A percentile compares a stretch with the other conserved stretches of the same genome.
Conservation (phyloP, 1,284 basidiomycete genomes). For the Irpex lacteus region DNA sequence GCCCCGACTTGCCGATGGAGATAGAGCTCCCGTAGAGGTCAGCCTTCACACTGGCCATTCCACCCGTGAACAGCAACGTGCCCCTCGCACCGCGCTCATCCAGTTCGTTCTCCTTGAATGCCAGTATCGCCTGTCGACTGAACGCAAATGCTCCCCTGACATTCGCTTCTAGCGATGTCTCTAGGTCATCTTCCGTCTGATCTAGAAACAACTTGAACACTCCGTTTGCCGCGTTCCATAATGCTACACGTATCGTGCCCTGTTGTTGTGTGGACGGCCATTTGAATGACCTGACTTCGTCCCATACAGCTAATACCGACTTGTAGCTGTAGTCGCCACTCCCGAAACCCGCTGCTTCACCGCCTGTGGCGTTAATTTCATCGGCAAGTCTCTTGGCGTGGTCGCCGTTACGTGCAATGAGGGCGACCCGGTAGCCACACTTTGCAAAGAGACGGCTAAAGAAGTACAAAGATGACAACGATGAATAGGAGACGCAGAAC, state of each 20-base stretch:
- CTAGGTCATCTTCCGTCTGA: conserved; percentile 57
- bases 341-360: conserved; percentile 61
- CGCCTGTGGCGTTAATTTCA: conserved; percentile 57
- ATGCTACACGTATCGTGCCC: conserved; percentile 56
- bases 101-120: conserved; percentile 60
- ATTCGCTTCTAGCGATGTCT: conserved; percentile 46
- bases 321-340: conserved; percentile 52
- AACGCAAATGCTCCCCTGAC: conserved; percentile 68
- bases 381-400: conserved; percentile 49
- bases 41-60: conserved; percentile 67
- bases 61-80: conserved; percentile 76
- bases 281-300: conserved; percentile 42
- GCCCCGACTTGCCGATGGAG: conserved; percentile 65
- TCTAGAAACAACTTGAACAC: conserved; percentile 71
- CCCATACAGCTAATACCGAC: conserved; percentile 54
- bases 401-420: conserved; percentile 61
- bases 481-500: neutral
- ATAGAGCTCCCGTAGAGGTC: conserved; percentile 66
- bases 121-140: conserved; percentile 56
- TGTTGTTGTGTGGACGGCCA: conserved; percentile 38
- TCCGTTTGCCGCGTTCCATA: conserved; percentile 62
- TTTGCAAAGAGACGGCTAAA: conserved; percentile 60
- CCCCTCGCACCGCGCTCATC: conserved; percentile 50
- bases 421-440: conserved; percentile 65
- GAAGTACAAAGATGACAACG: neutral